phyloP scores from a whole-genome alignment of 1,139 yeast species.

The Tardiomyces depauwii region DNA sequence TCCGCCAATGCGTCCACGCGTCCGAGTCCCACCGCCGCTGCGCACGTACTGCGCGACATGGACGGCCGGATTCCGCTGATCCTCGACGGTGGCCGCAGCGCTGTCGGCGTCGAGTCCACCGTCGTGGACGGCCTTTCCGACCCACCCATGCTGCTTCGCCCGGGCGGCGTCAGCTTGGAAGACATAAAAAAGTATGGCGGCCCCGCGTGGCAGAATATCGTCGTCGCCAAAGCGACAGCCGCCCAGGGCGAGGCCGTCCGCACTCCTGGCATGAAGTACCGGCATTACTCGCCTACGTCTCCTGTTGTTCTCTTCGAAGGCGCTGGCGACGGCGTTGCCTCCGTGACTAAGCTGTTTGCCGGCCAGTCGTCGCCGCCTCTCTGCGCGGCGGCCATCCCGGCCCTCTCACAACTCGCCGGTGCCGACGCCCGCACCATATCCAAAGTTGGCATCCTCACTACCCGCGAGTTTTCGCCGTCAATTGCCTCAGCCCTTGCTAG shows the following conservation, averaged over 20 bases:
- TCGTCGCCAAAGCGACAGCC: slow-evolving; percentile 56
- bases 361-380: not conserved
- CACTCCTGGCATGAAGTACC: slow-evolving; percentile 97
- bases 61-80: slow-evolving; percentile 74
- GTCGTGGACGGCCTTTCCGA: slow-evolving; percentile 78
- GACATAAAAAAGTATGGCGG: slow-evolving; percentile 59
- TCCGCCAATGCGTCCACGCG: slow-evolving; percentile 94
- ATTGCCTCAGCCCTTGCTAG: not conserved
- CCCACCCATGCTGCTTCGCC: slow-evolving; percentile 85
- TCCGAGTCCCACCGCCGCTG: slow-evolving; percentile 86
- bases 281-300: slow-evolving; percentile 89
- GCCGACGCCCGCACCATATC: not conserved
- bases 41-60: slow-evolving; percentile 73
- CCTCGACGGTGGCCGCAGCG: slow-evolving; percentile 80
- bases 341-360: not conserved
- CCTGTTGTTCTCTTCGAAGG: slow-evolving; percentile 53
- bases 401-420: not conserved
- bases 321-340: not conserved
- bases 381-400: not conserved
- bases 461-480: not conserved
- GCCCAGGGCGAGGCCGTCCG: slow-evolving; percentile 58
- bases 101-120: slow-evolving; percentile 90
- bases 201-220: slow-evolving; percentile 46
- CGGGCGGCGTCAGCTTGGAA: slow-evolving; percentile 86
- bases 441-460: not conserved